Percentiles rank a stretch among this genome's conserved stretches.
These are phyloP conservation scores for Fusarium algeriense DNA, from an alignment of 2,329 filamentous ascomycete species.

Conservation along the genomic window DNA sequence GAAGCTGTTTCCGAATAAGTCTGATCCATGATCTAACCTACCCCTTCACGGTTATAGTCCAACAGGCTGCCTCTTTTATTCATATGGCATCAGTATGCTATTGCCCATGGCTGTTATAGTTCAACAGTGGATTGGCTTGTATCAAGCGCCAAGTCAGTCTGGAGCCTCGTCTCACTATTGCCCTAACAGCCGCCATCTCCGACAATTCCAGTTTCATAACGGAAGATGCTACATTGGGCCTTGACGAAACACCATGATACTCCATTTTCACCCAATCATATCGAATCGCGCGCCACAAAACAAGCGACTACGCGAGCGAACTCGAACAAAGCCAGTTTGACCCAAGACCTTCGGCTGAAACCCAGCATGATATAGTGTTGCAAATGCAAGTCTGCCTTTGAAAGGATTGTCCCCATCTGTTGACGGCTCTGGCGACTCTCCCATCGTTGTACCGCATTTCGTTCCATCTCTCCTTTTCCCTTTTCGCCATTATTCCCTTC, in stretches of 20 bases:
- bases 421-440: constrained; percentile 18
- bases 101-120: constrained; percentile 15
- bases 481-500: constrained; percentile 31
- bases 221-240: constrained; percentile 51
- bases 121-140: constrained; percentile 20
- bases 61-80: constrained; percentile 18
- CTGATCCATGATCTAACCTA: constrained; percentile 20
- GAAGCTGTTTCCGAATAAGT: constrained; percentile 30
- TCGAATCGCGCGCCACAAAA: constrained; percentile 19
- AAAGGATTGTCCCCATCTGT: constrained; percentile 14
- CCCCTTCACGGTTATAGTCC: constrained; percentile 3
- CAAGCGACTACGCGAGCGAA: constrained; percentile 30
- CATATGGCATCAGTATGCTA: constrained; percentile 16
- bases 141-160: constrained; percentile 25
- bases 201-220: constrained; percentile 61
- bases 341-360: constrained; percentile 41
- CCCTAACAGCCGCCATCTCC: constrained; percentile 49
- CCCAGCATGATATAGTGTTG: constrained; percentile 30
- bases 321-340: constrained; percentile 48
- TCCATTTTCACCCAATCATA: constrained; percentile 41
- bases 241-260: constrained; percentile 34
- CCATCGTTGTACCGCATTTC: constrained; percentile 28
- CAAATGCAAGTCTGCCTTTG: constrained; percentile 36
- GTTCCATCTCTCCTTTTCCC: constrained; percentile 25
- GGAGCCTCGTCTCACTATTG: constrained; percentile 41